Percentiles rank a stretch among this genome's conserved stretches.
Evolutionary conservation across 257 asterid genomes (phyloP).

Genomic region (Orobanche coerulescens): DNA sequence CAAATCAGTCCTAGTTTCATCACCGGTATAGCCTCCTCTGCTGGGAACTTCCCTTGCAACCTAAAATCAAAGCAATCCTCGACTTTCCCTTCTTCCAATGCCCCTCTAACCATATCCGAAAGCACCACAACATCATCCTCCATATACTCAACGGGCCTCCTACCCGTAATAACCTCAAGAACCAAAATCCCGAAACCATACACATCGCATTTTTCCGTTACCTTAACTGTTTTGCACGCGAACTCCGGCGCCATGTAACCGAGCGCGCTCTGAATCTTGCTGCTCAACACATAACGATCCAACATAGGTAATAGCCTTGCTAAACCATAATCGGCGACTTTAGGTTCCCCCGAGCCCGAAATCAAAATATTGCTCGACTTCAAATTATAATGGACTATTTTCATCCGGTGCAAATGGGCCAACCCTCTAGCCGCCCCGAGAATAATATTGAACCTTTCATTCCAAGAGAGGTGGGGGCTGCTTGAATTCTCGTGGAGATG

Average conservation of each 20-base stretch:
- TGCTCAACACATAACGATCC: slow-evolving; percentile 75
- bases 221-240: slow-evolving; percentile 71
- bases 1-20: slow-evolving; percentile 68
- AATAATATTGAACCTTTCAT: slow-evolving; percentile 50
- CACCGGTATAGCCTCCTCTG: slow-evolving; percentile 68
- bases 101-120: slow-evolving; percentile 75
- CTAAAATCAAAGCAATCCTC: slow-evolving; percentile 63
- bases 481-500: slow-evolving; percentile 58
- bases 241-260: slow-evolving; percentile 96
- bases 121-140: slow-evolving; percentile 83
- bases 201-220: slow-evolving; percentile 78
- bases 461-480: slow-evolving; percentile 42
- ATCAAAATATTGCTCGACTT: slow-evolving; percentile 71
- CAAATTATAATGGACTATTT: slow-evolving; percentile 64
- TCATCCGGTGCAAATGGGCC: slow-evolving; percentile 60
- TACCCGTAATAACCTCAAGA: slow-evolving; percentile 66
- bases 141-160: slow-evolving; percentile 83
- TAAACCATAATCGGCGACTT: slow-evolving; percentile 69
- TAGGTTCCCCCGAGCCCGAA: slow-evolving; percentile 51
- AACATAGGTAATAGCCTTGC: slow-evolving; percentile 66
- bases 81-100: slow-evolving; percentile 66
- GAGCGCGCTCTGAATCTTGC: slow-evolving; percentile 80
- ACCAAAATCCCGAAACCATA: slow-evolving; percentile 73
- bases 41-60: slow-evolving; percentile 61
- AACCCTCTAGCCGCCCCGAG: slow-evolving; percentile 70